Evolutionary conservation across 2,329 filamentous ascomycete species (phyloP).

Genomic region (Fusarium succisae): DNA sequence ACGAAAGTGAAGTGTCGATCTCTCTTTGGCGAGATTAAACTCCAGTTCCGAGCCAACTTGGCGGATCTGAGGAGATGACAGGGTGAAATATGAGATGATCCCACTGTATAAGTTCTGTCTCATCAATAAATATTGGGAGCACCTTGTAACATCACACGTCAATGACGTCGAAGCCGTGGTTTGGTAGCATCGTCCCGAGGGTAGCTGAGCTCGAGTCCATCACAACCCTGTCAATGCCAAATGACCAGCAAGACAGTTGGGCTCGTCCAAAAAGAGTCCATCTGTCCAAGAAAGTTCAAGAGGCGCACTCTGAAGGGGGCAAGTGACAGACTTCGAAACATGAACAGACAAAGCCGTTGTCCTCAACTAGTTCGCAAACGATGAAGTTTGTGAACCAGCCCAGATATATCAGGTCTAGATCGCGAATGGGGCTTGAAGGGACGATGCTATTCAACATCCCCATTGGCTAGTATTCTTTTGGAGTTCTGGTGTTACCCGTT

Average conservation of each 20-base stretch:
- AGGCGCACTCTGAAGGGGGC: not conserved
- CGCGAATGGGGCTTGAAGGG: not conserved
- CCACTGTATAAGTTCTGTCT: not conserved
- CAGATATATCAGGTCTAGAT: constrained; percentile 1
- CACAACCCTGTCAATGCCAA: not conserved
- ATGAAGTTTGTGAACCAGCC: not conserved
- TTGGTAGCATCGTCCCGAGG: not conserved
- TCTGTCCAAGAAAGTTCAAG: not conserved
- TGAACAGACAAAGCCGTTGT: not conserved
- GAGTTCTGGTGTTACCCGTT: constrained; percentile 2
- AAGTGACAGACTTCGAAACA: not conserved
- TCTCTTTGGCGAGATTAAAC: constrained; percentile 12
- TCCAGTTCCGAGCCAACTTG: constrained; percentile 6
- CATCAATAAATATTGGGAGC: not conserved
- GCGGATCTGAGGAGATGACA: constrained; percentile 5
- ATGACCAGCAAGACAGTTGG: not conserved
- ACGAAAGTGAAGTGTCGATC: constrained; percentile 19
- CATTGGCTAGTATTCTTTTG: constrained; percentile 28
- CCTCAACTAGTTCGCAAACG: not conserved
- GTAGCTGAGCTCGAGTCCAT: not conserved
- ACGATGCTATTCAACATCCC: not conserved
- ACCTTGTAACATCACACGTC: constrained; percentile 19
- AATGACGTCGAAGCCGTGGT: constrained; percentile 9
- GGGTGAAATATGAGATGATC: not conserved
- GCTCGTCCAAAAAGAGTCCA: not conserved